These are phyloP conservation scores for Trametes maxima DNA, from an alignment of 768 basidiomycete genomes.

Conservation along the genomic window DNA sequence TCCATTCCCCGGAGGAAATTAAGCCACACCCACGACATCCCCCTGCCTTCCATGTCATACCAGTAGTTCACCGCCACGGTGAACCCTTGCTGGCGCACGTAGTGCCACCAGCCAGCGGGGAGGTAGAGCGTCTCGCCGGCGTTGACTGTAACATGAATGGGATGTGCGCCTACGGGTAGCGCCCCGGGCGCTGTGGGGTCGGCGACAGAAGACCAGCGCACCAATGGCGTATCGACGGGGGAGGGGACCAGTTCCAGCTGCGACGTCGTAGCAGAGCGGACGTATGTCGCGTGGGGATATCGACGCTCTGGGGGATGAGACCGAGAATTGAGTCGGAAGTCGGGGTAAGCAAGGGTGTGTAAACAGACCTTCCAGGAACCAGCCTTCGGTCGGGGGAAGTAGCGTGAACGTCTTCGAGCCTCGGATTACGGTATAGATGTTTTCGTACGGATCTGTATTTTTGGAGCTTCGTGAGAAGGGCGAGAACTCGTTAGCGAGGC, in stretches of 20 bases:
- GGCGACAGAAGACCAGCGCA: constrained; percentile 83
- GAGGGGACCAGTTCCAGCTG: constrained; percentile 38
- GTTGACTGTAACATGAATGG: constrained; percentile 64
- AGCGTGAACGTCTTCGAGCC: constrained; percentile 87
- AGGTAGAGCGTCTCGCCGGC: constrained; percentile 85
- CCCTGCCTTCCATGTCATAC: constrained; percentile 81
- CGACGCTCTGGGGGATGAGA: constrained; percentile 23
- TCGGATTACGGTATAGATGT: constrained; percentile 85
- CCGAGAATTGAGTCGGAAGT: neutral
- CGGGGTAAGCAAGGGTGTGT: neutral
- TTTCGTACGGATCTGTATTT: constrained; percentile 82
- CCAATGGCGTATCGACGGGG: constrained; percentile 36
- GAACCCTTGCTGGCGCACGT: constrained; percentile 71
- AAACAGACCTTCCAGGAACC: constrained; percentile 71
- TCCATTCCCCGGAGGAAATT: constrained; percentile 52
- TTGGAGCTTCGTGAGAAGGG: neutral
- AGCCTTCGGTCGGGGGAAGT: constrained; percentile 87
- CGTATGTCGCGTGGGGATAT: constrained; percentile 65
- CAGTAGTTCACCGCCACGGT: constrained; percentile 84
- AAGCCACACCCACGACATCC: constrained; percentile 70
- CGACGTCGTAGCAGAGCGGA: constrained; percentile 35
- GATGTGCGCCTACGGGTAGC: constrained; percentile 56
- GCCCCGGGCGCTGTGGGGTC: constrained; percentile 54
- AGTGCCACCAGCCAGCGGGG: constrained; percentile 95
- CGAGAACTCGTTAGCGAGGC: neutral